A percentile compares a stretch with the other conserved stretches of the same genome.
Evolutionary conservation across 495 filamentous ascomycete genomes (phyloP).

Genomic region (Entonaema liquescens): DNA sequence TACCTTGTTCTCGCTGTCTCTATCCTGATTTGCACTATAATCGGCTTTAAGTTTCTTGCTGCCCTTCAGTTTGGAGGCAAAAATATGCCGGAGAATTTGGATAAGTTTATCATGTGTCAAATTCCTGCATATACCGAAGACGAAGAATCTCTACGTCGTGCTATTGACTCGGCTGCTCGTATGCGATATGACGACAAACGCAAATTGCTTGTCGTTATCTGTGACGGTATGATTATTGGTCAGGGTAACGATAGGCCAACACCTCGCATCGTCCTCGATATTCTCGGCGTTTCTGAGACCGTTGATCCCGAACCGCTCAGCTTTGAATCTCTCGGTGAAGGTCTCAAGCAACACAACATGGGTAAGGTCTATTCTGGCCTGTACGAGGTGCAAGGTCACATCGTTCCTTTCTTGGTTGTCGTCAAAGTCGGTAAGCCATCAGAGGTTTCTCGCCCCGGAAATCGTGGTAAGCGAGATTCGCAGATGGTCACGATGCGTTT

Average conservation of each 20-base stretch:
- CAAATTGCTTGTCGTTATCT: constrained; percentile 92
- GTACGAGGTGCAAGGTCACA: constrained; percentile 97
- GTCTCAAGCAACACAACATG: constrained; percentile 98
- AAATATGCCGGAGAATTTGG: constrained; percentile 91
- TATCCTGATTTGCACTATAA: constrained; percentile 78
- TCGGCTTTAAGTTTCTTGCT: constrained; percentile 95
- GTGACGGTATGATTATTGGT: constrained; percentile 99
- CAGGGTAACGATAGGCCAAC: constrained; percentile 97
- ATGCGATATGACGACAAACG: constrained; percentile 99
- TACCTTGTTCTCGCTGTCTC: constrained; percentile 95
- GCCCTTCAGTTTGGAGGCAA: constrained; percentile 93
- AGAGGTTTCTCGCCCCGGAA: constrained; percentile 94
- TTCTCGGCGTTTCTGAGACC: constrained; percentile 90
- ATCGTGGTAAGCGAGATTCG: constrained; percentile 98
- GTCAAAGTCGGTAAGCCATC: constrained; percentile 98
- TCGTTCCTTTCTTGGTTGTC: constrained; percentile 96
- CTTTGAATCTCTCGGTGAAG: constrained; percentile 96
- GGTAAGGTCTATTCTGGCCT: constrained; percentile 97
- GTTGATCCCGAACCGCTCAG: constrained; percentile 97
- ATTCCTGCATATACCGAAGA: constrained; percentile 98
- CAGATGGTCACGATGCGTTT: constrained; percentile 99
- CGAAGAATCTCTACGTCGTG: constrained; percentile 94
- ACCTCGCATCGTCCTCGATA: constrained; percentile 95
- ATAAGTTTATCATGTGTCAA: constrained; percentile 98
- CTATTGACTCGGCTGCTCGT: constrained; percentile 93